These are phyloP conservation scores for Ustilago esculenta DNA, from an alignment of 1,284 basidiomycete species.

Conservation along the genomic window DNA sequence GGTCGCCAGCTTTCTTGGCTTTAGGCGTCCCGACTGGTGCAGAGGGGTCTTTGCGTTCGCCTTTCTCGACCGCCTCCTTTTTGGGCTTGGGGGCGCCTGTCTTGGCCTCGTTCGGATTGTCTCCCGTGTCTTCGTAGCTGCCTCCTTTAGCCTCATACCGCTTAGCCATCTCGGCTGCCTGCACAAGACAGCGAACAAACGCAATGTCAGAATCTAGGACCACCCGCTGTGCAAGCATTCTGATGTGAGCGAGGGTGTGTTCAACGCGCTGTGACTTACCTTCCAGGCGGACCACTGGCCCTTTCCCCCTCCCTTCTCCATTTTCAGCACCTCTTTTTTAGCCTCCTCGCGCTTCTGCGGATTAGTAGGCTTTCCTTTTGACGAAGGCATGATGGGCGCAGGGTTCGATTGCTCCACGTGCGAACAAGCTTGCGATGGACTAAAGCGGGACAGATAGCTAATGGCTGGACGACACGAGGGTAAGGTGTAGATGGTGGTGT, in stretches of 20 bases:
- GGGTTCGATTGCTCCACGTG: not conserved
- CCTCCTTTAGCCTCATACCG: slow-evolving; percentile 69
- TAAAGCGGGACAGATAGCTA: not conserved
- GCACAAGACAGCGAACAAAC: not conserved
- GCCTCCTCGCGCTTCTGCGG: slow-evolving; percentile 68
- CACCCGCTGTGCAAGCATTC: no score
- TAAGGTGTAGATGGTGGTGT: not conserved
- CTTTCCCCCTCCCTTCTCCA: slow-evolving; percentile 68
- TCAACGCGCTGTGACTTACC: no score
- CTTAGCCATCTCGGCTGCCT: slow-evolving; percentile 67
- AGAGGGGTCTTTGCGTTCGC: slow-evolving; percentile 41
- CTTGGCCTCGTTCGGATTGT: slow-evolving; percentile 68
- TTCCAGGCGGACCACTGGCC: slow-evolving; percentile 69
- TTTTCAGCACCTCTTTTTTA: slow-evolving; percentile 65
- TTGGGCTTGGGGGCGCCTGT: slow-evolving; percentile 68
- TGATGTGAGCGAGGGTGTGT: no score
- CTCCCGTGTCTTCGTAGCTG: slow-evolving; percentile 68
- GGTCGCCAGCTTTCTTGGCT: slow-evolving; percentile 9
- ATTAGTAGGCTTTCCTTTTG: slow-evolving; percentile 69
- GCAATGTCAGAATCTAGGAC: not conserved
- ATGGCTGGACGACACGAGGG: not conserved
- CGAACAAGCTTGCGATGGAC: no score
- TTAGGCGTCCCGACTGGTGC: slow-evolving; percentile 32
- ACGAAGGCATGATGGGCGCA: slow-evolving; percentile 65
- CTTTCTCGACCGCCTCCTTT: slow-evolving; percentile 52